Percentiles rank a stretch among this genome's conserved stretches.
These are phyloP conservation scores for Gossypium gossypioides DNA, from an alignment of 441 rosid genomes.

Conservation along the genomic window DNA sequence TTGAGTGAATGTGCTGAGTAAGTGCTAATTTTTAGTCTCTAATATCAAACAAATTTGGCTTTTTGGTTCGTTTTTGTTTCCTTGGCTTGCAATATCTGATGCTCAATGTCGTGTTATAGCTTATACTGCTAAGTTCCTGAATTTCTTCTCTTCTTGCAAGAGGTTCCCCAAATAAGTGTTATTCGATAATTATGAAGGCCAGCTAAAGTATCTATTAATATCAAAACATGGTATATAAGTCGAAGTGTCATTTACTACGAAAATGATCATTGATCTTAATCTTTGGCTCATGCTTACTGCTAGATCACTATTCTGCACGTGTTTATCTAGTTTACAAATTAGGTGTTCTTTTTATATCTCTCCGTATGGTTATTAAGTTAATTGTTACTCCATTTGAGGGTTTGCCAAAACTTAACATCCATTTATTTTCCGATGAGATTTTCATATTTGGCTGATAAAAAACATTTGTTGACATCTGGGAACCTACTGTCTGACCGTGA, in stretches of 20 bases:
- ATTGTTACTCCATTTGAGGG: neutral
- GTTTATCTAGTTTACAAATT: neutral
- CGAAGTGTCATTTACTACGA: neutral
- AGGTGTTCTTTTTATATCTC: neutral
- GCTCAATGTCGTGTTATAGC: neutral
- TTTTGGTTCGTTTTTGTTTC: neutral
- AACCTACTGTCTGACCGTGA: neutral
- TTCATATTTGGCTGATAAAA: neutral
- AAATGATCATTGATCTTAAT: neutral
- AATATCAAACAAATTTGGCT: neutral
- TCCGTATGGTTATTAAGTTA: neutral
- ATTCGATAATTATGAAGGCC: neutral
- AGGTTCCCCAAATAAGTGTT: neutral
- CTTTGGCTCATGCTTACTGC: neutral
- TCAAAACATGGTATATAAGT: neutral
- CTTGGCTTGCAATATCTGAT: neutral
- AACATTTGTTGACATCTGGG: neutral
- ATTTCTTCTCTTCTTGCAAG: neutral
- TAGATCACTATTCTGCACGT: neutral
- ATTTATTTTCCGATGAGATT: neutral
- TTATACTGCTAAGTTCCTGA: neutral
- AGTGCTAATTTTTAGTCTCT: constrained; percentile 20
- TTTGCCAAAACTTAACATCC: neutral
- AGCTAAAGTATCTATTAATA: neutral
- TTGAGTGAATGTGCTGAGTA: constrained; percentile 91